Evolutionary conservation across 2,329 filamentous ascomycete species (phyloP), one percentile per base, ranked within the genome.

Genomic region (Diaporthe sp.): DNA sequence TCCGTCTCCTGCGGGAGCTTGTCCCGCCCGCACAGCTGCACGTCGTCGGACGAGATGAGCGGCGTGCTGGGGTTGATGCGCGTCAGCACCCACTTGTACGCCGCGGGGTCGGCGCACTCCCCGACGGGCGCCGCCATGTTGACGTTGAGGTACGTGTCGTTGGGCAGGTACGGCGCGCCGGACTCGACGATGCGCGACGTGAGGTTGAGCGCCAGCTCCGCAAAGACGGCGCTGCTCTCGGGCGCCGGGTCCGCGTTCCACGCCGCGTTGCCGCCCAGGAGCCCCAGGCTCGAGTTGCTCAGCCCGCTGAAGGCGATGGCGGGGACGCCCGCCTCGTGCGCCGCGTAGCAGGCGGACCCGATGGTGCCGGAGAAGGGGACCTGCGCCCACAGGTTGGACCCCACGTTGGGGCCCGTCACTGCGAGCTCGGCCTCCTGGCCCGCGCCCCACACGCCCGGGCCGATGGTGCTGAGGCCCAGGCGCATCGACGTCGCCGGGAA

Each of bases 291-390:
- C 31, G 44, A 51, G 62, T 68, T 49, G 62, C 62, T 68, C 44
- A 68, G 62, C 19, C 62, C 62, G 44, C 44, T 51, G 83, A 94
- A 94, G 22, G 92, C 92, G 74, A 95, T 88, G n/a, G 89, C 89
- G 0, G 93, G 93, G 75, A 94, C 89, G 2, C 88, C 87, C 1
- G 84, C 84, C 31, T 89, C 84, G 55, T 84, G 81, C 4, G 86
- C 89, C 1, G 92, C 92, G 77, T 91, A 90, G 44, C 85, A 87
- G 10, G 92, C 90, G 0, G 91, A 90, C 67, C 92, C 92, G 25
- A 93, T 89, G 28, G 93, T 94, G 6, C 93, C 92, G 1, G 92
- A 94, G 81, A 93, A 88, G 34, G 84, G 88, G 0, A 90, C 87
- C 1, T 85, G 81, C 19, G 91, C 78, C 42, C 87, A 92, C 8